These are phyloP conservation scores for Penicillium aurantiogriseum DNA, from an alignment of 2,329 filamentous ascomycete species.

Conservation along the genomic window DNA sequence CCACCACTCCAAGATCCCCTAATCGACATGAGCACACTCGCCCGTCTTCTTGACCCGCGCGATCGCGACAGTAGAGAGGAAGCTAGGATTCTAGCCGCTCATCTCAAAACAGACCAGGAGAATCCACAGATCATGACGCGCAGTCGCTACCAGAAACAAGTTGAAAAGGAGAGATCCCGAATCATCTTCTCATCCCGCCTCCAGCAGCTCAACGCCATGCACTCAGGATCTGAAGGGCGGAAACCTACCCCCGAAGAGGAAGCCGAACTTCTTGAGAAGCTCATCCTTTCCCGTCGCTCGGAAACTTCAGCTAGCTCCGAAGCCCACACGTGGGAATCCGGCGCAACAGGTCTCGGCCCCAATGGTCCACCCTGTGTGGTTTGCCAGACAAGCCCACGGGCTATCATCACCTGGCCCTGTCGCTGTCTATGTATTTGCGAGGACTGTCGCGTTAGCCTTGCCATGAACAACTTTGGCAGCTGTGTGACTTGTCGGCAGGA, in stretches of 20 bases:
- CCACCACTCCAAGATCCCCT: conserved; percentile 62
- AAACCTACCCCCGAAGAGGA: conserved; percentile 54
- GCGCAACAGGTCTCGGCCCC: conserved; percentile 71
- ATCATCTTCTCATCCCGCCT: conserved; percentile 58
- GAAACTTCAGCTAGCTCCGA: conserved; percentile 24
- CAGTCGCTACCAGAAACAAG: conserved; percentile 67
- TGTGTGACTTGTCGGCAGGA: conserved; percentile 92
- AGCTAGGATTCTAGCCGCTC: conserved; percentile 75
- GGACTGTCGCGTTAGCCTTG: conserved; percentile 87
- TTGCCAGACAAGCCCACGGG: conserved; percentile 81
- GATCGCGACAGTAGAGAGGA: conserved; percentile 76
- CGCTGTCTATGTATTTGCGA: conserved; percentile 92
- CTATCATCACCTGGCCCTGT: conserved; percentile 94
- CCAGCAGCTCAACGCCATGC: conserved; percentile 24
- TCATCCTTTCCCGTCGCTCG: conserved; percentile 56
- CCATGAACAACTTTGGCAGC: conserved; percentile 95
- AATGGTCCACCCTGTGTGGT: conserved; percentile 85
- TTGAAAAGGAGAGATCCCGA: conserved; percentile 67
- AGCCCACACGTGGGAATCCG: conserved; percentile 60
- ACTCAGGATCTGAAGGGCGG: conserved; percentile 20
- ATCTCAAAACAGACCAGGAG: conserved; percentile 59
- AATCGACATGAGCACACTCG: conserved; percentile 67
- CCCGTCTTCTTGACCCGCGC: conserved; percentile 76
- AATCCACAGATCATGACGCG: conserved; percentile 71
- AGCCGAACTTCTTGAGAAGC: conserved; percentile 56